These are phyloP conservation scores for Lactarius trivialis DNA, from an alignment of 768 basidiomycete species.

Conservation along the genomic window DNA sequence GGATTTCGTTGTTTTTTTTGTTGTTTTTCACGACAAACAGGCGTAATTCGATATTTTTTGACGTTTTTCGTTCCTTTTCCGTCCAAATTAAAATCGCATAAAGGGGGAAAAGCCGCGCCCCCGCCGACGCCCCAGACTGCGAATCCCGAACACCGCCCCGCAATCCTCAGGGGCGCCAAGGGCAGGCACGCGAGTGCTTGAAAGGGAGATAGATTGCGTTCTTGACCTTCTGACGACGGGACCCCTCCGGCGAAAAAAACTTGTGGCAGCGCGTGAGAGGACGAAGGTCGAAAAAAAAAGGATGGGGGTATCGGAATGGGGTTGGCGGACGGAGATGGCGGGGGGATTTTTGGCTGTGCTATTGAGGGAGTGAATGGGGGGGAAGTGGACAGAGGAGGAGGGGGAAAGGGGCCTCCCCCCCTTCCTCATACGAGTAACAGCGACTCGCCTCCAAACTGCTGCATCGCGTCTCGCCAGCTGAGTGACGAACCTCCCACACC, in stretches of 20 bases:
- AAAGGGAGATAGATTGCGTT: neutral
- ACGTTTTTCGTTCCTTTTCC: neutral
- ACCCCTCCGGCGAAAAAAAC: neutral
- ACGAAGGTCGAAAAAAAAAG: neutral
- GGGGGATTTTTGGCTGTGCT: neutral
- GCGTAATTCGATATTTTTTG: neutral
- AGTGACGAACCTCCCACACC: conserved; percentile 34
- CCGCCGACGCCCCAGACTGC: neutral
- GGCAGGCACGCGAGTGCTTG: neutral
- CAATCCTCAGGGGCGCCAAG: neutral
- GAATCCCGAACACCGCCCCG: neutral
- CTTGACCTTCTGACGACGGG: neutral
- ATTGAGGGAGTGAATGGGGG: neutral
- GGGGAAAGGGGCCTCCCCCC: neutral
- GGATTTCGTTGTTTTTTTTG: neutral
- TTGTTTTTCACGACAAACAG: neutral
- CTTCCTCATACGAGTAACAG: conserved; percentile 53
- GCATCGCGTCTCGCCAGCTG: conserved; percentile 57
- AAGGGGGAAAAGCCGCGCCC: neutral
- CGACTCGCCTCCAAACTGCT: conserved; percentile 29
- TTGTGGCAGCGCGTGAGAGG: neutral
- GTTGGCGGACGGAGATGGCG: neutral
- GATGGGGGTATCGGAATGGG: neutral
- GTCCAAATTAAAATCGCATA: neutral
- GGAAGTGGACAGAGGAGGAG: neutral